Evolutionary conservation across 2,329 filamentous ascomycete genomes (phyloP).

Genomic region (Fusarium azukiicola): DNA sequence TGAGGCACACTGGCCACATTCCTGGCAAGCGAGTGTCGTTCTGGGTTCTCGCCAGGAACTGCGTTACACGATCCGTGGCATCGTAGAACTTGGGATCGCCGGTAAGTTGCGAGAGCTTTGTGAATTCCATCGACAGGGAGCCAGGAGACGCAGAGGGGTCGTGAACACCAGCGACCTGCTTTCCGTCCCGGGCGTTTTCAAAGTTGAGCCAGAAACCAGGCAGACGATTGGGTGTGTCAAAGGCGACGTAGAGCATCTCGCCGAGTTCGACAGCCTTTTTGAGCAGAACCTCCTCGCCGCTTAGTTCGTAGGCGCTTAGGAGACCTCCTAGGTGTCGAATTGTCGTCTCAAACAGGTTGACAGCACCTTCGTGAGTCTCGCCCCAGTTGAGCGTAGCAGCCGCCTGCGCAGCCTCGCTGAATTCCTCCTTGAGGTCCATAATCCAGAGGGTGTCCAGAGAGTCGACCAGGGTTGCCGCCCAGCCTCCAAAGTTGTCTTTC

Average conservation of each 20-base stretch:
- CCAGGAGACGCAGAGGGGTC: constrained; percentile 74
- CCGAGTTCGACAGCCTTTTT: constrained; percentile 74
- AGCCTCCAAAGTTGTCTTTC: constrained; percentile 74
- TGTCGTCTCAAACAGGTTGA: constrained; percentile 77
- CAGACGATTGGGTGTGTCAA: constrained; percentile 76
- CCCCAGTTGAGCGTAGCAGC: constrained; percentile 75
- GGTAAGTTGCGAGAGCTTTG: constrained; percentile 86
- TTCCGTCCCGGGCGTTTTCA: constrained; percentile 61
- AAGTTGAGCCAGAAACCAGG: constrained; percentile 73
- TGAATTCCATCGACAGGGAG: constrained; percentile 88
- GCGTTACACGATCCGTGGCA: constrained; percentile 86
- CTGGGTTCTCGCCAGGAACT: constrained; percentile 84
- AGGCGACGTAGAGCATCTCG: constrained; percentile 75
- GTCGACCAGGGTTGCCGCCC: constrained; percentile 81
- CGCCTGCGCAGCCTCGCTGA: constrained; percentile 73
- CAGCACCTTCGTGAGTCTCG: constrained; percentile 64
- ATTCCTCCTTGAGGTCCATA: constrained; percentile 79
- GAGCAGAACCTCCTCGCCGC: constrained; percentile 67
- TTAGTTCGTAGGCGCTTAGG: constrained; percentile 73
- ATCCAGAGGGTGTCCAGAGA: constrained; percentile 82
- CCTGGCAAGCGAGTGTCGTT: constrained; percentile 85
- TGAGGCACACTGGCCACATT: constrained; percentile 86
- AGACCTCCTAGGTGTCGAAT: constrained; percentile 76
- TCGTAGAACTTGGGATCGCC: constrained; percentile 88
- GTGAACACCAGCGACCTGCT: constrained; percentile 72